Base-by-base conservation (phyloP, 2,329 filamentous ascomycete genomes). In the Aspergillus nomiae region DNA sequence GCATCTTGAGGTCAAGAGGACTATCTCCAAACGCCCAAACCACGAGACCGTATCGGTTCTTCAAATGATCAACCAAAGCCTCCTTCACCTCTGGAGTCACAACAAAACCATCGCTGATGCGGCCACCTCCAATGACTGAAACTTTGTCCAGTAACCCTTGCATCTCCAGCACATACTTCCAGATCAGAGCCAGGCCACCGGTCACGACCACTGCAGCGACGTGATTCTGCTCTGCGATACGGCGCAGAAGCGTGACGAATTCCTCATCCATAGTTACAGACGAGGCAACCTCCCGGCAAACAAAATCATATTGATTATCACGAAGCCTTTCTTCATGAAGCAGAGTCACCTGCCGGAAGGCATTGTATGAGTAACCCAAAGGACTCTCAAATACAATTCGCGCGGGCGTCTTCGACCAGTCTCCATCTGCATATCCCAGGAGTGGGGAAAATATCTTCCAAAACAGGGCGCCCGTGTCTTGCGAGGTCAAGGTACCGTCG, bases 11-110 rank as follows among this genome's bases (percentile, higher is more conserved):
- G 66, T 90, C 88, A 8, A 88, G 63, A 0, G 79, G 78, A 65
- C 87, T 86, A 67, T 89, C 86, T n/a, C 87, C 87, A 66, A 90
- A 86, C 0, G 85, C 87, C 71, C 77, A 83, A 21, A 88, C 83
- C 45, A 80, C 72, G 32, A 80, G 51, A 0, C 73, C 4, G 46
- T 81, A 65, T 0, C 21, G 21, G 0, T 76, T 30, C 58, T 73
- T 75, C 24, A 89, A 70, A 14, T 70, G 75, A 1, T 58, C 57
- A 1, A 87, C 84, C 28, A 89, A 48, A 0, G 67, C 68, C 1
- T 75, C 81, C 70, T 90, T 90, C 24, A 84, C 73, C 0, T 63
- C 67, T 8, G 81, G 75, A 0, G 83, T 86, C 30, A 90, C 77
- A 14, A 89, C 79, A 30, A 82, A 77, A 0, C 76, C 79, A 60